Evolutionary conservation across 2,329 filamentous ascomycete species (phyloP), one percentile per base, ranked within the genome.

Genomic region (Xylaria hypoxylon): DNA sequence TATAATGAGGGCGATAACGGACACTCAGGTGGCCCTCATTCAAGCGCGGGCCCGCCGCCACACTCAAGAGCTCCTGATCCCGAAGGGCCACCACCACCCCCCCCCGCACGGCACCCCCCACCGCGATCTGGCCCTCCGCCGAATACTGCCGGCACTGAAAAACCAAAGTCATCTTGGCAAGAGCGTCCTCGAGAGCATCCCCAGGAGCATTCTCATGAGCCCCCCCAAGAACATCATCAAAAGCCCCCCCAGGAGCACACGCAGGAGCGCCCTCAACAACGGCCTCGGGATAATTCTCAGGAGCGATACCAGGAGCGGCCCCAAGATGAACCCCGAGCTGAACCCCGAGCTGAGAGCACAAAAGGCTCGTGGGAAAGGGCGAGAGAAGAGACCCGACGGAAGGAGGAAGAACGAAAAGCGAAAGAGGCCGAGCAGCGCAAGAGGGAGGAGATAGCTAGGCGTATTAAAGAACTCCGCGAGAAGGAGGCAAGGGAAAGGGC

Each of bases 331-430:
- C 35, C 53, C 1, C n/a, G 17, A 33, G 53, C 77, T 31, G 72
- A 72, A n/a, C 69, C 77, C n/a, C 51, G 51, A 69, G 33, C 73
- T 65, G 50, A 73, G 70, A 60, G 1, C 62, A 69, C 78, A 1
- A 85, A 84, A 73, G 81, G 82, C 8, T 82, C 86, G 0, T 92
- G 90, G 90, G 89, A 92, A 71, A 90, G 87, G 75, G 90, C 89
- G 3, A 83, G 89, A 60, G 90, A 92, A 73, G 89, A 92, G 70
- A 90, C 86, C 22, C 82, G 86, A 48, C 85, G 82, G 64, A 84
- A 85, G 62, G 89, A 90, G 70, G 89, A 90, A 70, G 88, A 91
- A 69, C 87, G 88, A 11, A 89, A 84, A 73, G 81, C 81, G 2
- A 85, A 83, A 68, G 87, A 89, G 69, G 87, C 86, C 2, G 89